phyloP scores from a whole-genome alignment of 179 eudicot genomes.

The Amaranthus tricolor region DNA sequence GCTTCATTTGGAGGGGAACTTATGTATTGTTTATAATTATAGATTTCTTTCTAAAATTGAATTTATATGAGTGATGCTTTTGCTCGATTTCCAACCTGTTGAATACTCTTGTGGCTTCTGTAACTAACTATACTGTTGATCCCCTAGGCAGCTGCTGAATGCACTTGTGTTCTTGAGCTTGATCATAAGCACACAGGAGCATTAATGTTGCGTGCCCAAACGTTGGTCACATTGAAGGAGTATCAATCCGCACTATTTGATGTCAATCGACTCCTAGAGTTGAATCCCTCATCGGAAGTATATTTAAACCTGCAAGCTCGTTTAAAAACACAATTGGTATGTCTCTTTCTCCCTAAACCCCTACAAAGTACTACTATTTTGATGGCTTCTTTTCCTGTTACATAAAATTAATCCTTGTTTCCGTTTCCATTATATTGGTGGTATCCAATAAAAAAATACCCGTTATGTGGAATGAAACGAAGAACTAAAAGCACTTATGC shows the following conservation, averaged over 20 bases:
- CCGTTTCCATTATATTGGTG: neutral
- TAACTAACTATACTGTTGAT: slow-evolving; percentile 5
- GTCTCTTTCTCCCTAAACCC: slow-evolving; percentile 14
- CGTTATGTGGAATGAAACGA: neutral
- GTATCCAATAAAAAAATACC: neutral
- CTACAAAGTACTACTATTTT: neutral
- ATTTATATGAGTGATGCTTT: neutral
- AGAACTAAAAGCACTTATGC: neutral
- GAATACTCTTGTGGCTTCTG: neutral
- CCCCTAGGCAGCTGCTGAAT: slow-evolving; percentile 83
- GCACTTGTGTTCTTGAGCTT: slow-evolving; percentile 90
- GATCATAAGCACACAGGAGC: slow-evolving; percentile 93
- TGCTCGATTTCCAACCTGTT: neutral
- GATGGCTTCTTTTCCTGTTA: neutral
- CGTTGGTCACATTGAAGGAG: slow-evolving; percentile 83
- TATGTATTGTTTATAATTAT: neutral
- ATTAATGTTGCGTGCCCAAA: slow-evolving; percentile 91
- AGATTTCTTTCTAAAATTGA: neutral
- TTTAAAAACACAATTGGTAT: slow-evolving; percentile 83
- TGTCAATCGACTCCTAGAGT: slow-evolving; percentile 79
- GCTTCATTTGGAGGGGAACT: neutral
- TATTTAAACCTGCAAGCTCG: slow-evolving; percentile 78
- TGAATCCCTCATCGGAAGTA: slow-evolving; percentile 86
- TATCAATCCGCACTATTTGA: slow-evolving; percentile 87
- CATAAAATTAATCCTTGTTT: neutral